phyloP scores from a whole-genome alignment of 2,329 filamentous ascomycete species.

The Penicillium hordei region DNA sequence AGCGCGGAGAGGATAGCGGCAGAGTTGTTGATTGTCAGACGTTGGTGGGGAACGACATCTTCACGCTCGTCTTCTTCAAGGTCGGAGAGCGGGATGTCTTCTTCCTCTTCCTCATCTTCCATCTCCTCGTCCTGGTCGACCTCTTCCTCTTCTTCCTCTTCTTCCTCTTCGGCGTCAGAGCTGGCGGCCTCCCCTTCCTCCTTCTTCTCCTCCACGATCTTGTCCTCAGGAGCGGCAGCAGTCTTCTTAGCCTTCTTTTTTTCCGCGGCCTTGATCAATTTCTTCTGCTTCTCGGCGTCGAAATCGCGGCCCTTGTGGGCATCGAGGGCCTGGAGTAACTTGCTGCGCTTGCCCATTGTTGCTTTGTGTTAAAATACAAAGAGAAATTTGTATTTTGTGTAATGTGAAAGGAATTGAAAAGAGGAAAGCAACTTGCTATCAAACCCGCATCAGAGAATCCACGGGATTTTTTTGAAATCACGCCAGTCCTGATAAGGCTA shows the following conservation, averaged over 20 bases:
- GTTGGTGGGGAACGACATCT: slow-evolving; percentile 85
- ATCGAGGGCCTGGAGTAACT: slow-evolving; percentile 60
- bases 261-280: slow-evolving; percentile 55
- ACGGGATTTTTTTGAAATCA: slow-evolving; percentile 38
- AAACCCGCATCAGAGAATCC: slow-evolving; percentile 21
- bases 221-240: slow-evolving; percentile 28
- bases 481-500: slow-evolving; percentile 25
- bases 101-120: slow-evolving; percentile 68
- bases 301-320: slow-evolving; percentile 64
- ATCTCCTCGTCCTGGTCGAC: slow-evolving; percentile 40
- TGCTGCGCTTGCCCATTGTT: slow-evolving; percentile 55
- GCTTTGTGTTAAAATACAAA: slow-evolving; percentile 10
- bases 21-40: slow-evolving; percentile 96
- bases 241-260: slow-evolving; percentile 44
- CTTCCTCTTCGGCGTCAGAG: slow-evolving; percentile 31
- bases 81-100: slow-evolving; percentile 87
- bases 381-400: slow-evolving; percentile 11
- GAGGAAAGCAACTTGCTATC: slow-evolving; percentile 15
- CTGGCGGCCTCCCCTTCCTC: slow-evolving; percentile 40
- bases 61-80: slow-evolving; percentile 77
- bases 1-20: slow-evolving; percentile 77
- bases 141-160: slow-evolving; percentile 17
- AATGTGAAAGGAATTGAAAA: slow-evolving; percentile 8
- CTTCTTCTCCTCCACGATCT: slow-evolving; percentile 22
- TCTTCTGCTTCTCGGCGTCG: slow-evolving; percentile 74